phyloP scores from a whole-genome alignment of 2,329 filamentous ascomycete species.

The Nigrograna mackinnonii region DNA sequence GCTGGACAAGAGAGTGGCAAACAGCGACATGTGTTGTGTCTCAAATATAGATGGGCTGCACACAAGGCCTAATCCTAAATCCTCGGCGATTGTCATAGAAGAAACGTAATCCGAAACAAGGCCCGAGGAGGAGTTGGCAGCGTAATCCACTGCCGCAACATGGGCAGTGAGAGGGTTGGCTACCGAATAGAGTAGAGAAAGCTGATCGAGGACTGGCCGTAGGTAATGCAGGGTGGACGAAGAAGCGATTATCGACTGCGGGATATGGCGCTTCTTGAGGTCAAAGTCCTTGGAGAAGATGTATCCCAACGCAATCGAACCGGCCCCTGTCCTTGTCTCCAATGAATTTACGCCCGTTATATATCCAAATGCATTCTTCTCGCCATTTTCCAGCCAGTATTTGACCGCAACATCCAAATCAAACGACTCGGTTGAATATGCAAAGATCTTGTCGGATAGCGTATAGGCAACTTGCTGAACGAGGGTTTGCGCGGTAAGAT shows the following conservation, averaged over 20 bases:
- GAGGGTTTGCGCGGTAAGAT: slow-evolving; percentile 88
- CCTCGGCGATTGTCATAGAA: slow-evolving; percentile 80
- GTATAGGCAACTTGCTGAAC: slow-evolving; percentile 96
- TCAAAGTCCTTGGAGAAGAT: slow-evolving; percentile 98
- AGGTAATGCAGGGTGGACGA: slow-evolving; percentile 81
- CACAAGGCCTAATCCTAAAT: slow-evolving; percentile 85
- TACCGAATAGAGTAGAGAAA: slow-evolving; percentile 87
- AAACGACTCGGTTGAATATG: slow-evolving; percentile 92
- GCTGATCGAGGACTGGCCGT: slow-evolving; percentile 83
- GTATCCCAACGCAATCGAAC: slow-evolving; percentile 90
- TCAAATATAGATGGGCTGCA: slow-evolving; percentile 87
- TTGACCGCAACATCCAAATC: slow-evolving; percentile 84
- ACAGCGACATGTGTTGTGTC: slow-evolving; percentile 92
- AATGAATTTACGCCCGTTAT: slow-evolving; percentile 76
- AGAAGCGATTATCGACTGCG: slow-evolving; percentile 87
- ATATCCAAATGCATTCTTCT: slow-evolving; percentile 82
- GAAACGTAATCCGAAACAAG: slow-evolving; percentile 87
- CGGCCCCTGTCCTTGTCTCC: slow-evolving; percentile 87
- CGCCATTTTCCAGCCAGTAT: slow-evolving; percentile 70
- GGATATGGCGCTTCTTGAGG: slow-evolving; percentile 84
- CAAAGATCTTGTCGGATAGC: slow-evolving; percentile 95
- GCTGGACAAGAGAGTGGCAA: slow-evolving; percentile 78
- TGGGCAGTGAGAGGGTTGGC: slow-evolving; percentile 93
- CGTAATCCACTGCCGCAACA: slow-evolving; percentile 87
- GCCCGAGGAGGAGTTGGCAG: slow-evolving; percentile 64